These are phyloP conservation scores for Astragalus membranaceus DNA, from an alignment of 306 rosid species.

Conservation along the genomic window DNA sequence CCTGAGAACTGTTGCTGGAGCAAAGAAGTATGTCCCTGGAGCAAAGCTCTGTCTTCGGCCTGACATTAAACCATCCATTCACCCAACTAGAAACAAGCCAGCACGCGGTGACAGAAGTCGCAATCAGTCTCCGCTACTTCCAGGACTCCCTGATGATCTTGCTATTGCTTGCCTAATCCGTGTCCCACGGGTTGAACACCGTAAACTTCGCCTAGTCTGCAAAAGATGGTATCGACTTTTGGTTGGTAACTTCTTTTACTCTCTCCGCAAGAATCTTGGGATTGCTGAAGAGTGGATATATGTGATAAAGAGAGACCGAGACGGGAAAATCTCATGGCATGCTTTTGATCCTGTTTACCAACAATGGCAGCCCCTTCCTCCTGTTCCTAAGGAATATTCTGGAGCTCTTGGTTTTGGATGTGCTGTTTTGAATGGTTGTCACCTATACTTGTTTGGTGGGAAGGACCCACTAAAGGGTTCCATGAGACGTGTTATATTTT, in stretches of 20 bases:
- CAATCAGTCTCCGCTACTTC: slow-evolving; percentile 74
- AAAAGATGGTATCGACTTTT: slow-evolving; percentile 81
- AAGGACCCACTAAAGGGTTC: slow-evolving; percentile 78
- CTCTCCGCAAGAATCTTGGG: slow-evolving; percentile 67
- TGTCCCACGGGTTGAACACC: slow-evolving; percentile 75
- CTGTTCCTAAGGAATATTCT: slow-evolving; percentile 80
- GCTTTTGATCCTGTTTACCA: slow-evolving; percentile 82
- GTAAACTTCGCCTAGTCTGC: slow-evolving; percentile 75
- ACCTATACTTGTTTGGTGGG: slow-evolving; percentile 81
- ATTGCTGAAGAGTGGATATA: slow-evolving; percentile 86
- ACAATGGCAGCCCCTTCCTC: slow-evolving; percentile 90
- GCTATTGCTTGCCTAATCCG: slow-evolving; percentile 84
- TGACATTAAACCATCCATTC: slow-evolving; percentile 77
- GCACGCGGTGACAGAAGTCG: slow-evolving; percentile 69
- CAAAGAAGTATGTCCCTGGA: slow-evolving; percentile 75
- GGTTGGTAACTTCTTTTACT: slow-evolving; percentile 75
- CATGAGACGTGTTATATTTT: slow-evolving; percentile 79
- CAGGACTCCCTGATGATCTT: slow-evolving; percentile 89
- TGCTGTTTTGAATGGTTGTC: slow-evolving; percentile 86
- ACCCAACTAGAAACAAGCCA: slow-evolving; percentile 73
- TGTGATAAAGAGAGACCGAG: slow-evolving; percentile 73
- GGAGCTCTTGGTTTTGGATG: slow-evolving; percentile 92
- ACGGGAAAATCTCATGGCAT: slow-evolving; percentile 85
- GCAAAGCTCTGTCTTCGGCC: slow-evolving; percentile 84
- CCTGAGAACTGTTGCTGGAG: slow-evolving; percentile 73